phyloP scores from a whole-genome alignment of 2,329 filamentous ascomycete species.

The Thermothelomyces thermophilus region DNA sequence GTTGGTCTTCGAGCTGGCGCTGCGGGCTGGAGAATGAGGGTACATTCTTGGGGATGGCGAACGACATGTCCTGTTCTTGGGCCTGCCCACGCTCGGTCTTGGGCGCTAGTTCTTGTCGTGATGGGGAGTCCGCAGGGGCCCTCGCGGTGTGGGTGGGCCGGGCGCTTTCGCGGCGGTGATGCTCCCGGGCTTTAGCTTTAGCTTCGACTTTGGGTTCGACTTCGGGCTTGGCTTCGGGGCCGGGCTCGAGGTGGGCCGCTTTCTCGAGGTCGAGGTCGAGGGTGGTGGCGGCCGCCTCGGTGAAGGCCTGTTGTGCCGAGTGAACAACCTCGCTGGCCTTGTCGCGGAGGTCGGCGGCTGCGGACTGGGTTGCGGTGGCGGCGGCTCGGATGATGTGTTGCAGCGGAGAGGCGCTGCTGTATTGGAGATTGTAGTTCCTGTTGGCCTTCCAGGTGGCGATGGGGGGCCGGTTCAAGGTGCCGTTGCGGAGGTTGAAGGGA shows the following conservation, averaged over 20 bases:
- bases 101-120: slow-evolving; percentile 13
- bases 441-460: slow-evolving; percentile 17
- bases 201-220: no score
- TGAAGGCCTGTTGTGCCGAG: slow-evolving; percentile 13
- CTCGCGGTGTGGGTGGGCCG: slow-evolving; percentile 14
- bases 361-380: slow-evolving; percentile 40
- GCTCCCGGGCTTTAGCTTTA: background rate
- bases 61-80: slow-evolving; percentile 51
- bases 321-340: slow-evolving; percentile 41
- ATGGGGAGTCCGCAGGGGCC: background rate
- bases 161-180: background rate
- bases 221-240: slow-evolving; percentile 31
- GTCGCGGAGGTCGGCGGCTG: slow-evolving; percentile 38
- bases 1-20: slow-evolving; percentile 57
- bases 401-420: slow-evolving; percentile 28
- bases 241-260: slow-evolving; percentile 30
- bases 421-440: slow-evolving; percentile 4
- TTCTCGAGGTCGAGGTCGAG: slow-evolving; percentile 1
- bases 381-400: slow-evolving; percentile 43
- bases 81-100: slow-evolving; percentile 17
- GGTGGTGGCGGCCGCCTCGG: slow-evolving; percentile 3
- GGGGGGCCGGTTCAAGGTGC: slow-evolving; percentile 22
- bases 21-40: slow-evolving; percentile 61
- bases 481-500: slow-evolving; percentile 33
- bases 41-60: slow-evolving; percentile 62